Percentiles rank a stretch among this genome's conserved stretches.
Conservation (phyloP, 441 rosid species). For the Brassica hybrid region DNA sequence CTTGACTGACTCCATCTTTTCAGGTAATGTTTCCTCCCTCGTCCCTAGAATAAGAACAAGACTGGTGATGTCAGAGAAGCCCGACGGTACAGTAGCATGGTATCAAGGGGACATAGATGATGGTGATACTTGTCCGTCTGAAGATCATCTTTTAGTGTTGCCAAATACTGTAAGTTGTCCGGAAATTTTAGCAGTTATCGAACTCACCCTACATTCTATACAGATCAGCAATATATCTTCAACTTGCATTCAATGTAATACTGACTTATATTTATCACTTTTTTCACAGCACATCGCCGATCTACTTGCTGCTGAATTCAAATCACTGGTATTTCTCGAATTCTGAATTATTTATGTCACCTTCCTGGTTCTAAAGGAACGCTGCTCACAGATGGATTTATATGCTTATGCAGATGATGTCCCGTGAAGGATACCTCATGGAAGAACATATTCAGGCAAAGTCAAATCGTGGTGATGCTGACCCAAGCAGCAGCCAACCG, state of each 20-base stretch:
- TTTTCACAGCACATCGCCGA: slow-evolving; percentile 78
- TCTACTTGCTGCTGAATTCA: slow-evolving; percentile 79
- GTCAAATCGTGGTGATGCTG: slow-evolving; percentile 51
- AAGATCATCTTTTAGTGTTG: slow-evolving; percentile 77
- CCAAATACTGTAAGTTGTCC: slow-evolving; percentile 81
- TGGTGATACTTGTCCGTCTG: slow-evolving; percentile 67
- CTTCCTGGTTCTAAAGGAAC: slow-evolving; percentile 28
- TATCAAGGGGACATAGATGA: slow-evolving; percentile 84
- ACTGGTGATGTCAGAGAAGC: slow-evolving; percentile 83
- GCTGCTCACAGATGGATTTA: slow-evolving; percentile 21
- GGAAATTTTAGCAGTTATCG: slow-evolving; percentile 8
- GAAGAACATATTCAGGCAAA: slow-evolving; percentile 67
- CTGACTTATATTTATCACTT: slow-evolving; percentile 18
- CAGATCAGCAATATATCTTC: slow-evolving; percentile 18
- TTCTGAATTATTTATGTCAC: slow-evolving; percentile 14
- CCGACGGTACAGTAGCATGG: slow-evolving; percentile 88
- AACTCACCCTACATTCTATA: slow-evolving; percentile 14
- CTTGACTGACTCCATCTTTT: slow-evolving; percentile 24
- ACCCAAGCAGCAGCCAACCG: slow-evolving; percentile 58
- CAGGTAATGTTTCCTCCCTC: slow-evolving; percentile 42
- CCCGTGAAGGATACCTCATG: slow-evolving; percentile 60
- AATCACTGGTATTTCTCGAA: slow-evolving; percentile 69
- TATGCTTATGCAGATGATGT: slow-evolving; percentile 66
- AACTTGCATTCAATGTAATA: slow-evolving; percentile 13
- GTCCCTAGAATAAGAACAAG: slow-evolving; percentile 55